Conservation (phyloP, 2,329 filamentous ascomycete genomes). For the Hymenoscyphus linearis region DNA sequence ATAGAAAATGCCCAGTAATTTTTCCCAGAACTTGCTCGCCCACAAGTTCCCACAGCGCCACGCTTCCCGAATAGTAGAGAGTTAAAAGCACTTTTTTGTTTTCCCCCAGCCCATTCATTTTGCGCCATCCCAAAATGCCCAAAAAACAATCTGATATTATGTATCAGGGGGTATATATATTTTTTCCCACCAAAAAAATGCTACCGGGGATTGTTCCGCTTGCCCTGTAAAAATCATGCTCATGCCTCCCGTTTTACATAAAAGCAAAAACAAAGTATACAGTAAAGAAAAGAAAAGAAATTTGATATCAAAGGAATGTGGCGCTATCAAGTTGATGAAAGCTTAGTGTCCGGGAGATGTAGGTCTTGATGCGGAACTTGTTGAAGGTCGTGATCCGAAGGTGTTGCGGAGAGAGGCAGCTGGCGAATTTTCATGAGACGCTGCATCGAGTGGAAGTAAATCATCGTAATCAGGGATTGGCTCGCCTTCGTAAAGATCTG, state of each 20-base stretch:
- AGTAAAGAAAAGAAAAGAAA: background rate
- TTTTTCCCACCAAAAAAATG: background rate
- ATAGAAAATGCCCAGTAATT: background rate
- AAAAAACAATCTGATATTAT: background rate
- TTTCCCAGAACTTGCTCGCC: background rate
- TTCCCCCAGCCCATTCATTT: background rate
- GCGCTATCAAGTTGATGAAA: background rate
- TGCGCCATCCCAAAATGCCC: background rate
- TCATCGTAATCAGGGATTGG: constrained; percentile 30
- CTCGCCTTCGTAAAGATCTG: constrained; percentile 21
- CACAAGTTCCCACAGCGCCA: background rate
- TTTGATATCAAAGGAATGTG: background rate
- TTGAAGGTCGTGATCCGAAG: background rate
- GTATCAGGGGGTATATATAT: background rate
- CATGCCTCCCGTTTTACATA: background rate
- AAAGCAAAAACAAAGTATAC: background rate
- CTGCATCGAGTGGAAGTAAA: constrained; percentile 19
- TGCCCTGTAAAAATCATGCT: background rate
- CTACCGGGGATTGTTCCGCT: background rate
- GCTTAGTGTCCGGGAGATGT: background rate
- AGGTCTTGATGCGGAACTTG: background rate
- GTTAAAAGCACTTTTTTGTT: background rate
- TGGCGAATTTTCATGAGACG: background rate
- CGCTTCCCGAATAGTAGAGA: background rate
- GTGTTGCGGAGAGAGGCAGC: background rate